phyloP scores from a whole-genome alignment of 2,329 filamentous ascomycete genomes.

The Fusarium beomiforme region DNA sequence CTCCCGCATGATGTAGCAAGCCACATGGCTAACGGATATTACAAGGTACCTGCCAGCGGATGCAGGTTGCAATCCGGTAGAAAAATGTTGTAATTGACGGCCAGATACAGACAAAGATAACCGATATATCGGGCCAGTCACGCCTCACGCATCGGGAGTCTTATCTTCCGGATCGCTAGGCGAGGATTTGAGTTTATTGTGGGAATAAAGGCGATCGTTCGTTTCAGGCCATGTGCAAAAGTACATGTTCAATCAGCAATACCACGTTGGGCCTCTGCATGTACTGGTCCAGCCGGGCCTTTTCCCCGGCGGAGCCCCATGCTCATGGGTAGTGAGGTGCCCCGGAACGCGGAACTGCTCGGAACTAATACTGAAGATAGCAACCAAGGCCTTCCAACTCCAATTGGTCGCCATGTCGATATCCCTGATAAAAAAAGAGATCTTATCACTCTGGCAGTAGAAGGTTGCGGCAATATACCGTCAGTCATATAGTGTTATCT shows the following conservation, averaged over 20 bases:
- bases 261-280: not conserved
- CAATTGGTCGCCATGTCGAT: accelerated
- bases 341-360: not conserved
- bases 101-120: not conserved
- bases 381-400: accelerated
- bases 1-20: too few relatives aligned
- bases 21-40: too few relatives aligned
- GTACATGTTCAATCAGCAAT: not conserved
- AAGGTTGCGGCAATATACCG: not conserved
- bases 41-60: not conserved
- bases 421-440: not conserved
- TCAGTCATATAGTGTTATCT: not conserved
- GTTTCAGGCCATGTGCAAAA: not conserved
- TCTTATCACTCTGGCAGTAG: not conserved
- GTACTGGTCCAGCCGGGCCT: not conserved
- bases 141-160: not conserved
- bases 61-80: not conserved
- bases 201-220: not conserved
- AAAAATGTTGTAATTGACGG: not conserved
- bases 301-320: not conserved
- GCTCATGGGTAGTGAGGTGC: too few relatives aligned
- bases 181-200: not conserved
- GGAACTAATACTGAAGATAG: not conserved
- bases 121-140: not conserved
- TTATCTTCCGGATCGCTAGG: not conserved